A percentile compares a stretch with the other conserved stretches of the same genome.
phyloP scores from a whole-genome alignment of 768 basidiomycete genomes.

The Amanita jacksonii region DNA sequence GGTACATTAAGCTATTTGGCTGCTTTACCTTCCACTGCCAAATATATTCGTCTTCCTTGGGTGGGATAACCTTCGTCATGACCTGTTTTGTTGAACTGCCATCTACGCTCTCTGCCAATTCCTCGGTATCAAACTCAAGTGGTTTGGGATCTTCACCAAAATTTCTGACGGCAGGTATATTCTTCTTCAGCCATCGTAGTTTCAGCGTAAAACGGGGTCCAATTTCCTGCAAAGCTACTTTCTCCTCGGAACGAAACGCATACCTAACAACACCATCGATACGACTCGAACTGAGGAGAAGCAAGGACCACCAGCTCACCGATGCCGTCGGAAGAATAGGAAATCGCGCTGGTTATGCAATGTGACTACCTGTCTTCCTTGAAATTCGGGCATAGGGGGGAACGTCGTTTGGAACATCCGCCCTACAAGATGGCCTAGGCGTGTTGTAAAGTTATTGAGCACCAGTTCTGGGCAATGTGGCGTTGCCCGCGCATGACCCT shows the following conservation, averaged over 20 bases:
- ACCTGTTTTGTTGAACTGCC: slow-evolving; percentile 15
- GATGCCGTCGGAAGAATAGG: slow-evolving; percentile 92
- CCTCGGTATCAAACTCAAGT: slow-evolving; percentile 42
- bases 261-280: slow-evolving; percentile 48
- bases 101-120: slow-evolving; percentile 22
- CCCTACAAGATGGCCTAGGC: slow-evolving; percentile 88
- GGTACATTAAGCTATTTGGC: not conserved
- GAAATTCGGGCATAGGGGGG: slow-evolving; percentile 90
- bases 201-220: slow-evolving; percentile 97
- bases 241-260: slow-evolving; percentile 85
- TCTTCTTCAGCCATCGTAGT: slow-evolving; percentile 80
- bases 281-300: slow-evolving; percentile 1
- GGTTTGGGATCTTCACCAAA: slow-evolving; percentile 54
- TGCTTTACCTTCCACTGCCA: slow-evolving; percentile 82
- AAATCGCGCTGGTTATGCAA: slow-evolving; percentile 98
- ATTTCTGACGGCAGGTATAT: slow-evolving; percentile 71
- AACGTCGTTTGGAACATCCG: slow-evolving; percentile 95
- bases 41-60: slow-evolving; percentile 67
- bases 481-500: slow-evolving; percentile 91
- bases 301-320: slow-evolving; percentile 39
- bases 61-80: slow-evolving; percentile 34
- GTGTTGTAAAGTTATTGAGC: slow-evolving; percentile 88
- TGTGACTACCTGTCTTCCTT: slow-evolving; percentile 94
- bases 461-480: slow-evolving; percentile 93
- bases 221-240: slow-evolving; percentile 92